These are phyloP conservation scores for Boletus tomentosulus DNA, from an alignment of 768 basidiomycete species.

Conservation along the genomic window DNA sequence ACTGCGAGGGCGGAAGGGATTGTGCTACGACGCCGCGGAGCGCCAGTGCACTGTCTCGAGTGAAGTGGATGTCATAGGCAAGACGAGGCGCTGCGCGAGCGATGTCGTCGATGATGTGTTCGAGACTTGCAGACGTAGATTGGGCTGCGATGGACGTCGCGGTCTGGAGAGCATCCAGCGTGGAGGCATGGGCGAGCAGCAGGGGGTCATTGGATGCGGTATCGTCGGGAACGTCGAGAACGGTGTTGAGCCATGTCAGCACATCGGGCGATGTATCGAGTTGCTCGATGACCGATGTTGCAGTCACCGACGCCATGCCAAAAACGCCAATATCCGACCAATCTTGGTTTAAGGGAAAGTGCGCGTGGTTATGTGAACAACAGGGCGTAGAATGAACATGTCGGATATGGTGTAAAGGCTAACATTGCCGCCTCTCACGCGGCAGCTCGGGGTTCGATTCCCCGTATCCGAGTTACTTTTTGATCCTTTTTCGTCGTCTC, in stretches of 20 bases:
- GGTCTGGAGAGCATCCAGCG: constrained; percentile 70
- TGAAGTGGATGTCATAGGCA: constrained; percentile 95
- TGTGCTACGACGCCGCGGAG: constrained; percentile 63
- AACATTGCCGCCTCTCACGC: constrained; percentile 65
- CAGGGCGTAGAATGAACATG: no score
- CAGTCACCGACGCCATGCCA: constrained; percentile 23
- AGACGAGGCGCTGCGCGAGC: constrained; percentile 87
- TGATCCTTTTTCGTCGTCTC: no score
- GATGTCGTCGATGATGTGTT: constrained; percentile 88
- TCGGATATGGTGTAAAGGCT: constrained; percentile 24
- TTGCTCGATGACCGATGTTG: constrained; percentile 46
- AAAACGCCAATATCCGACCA: no score
- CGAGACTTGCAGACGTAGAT: constrained; percentile 83
- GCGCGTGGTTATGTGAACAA: no score
- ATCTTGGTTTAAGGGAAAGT: no score
- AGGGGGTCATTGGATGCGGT: constrained; percentile 22
- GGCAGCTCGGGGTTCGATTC: constrained; percentile 40
- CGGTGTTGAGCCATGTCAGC: constrained; percentile 69
- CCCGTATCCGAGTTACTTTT: constrained; percentile 27
- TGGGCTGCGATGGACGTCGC: constrained; percentile 83
- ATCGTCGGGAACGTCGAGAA: constrained; percentile 37
- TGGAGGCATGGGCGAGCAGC: constrained; percentile 56
- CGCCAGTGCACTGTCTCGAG: constrained; percentile 84
- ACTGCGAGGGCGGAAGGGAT: constrained; percentile 37
- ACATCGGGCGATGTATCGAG: constrained; percentile 60